Evolutionary conservation across 805 yeast species (phyloP), one percentile per base, ranked within the genome.

Genomic region (Yamadazyma insecticola): DNA sequence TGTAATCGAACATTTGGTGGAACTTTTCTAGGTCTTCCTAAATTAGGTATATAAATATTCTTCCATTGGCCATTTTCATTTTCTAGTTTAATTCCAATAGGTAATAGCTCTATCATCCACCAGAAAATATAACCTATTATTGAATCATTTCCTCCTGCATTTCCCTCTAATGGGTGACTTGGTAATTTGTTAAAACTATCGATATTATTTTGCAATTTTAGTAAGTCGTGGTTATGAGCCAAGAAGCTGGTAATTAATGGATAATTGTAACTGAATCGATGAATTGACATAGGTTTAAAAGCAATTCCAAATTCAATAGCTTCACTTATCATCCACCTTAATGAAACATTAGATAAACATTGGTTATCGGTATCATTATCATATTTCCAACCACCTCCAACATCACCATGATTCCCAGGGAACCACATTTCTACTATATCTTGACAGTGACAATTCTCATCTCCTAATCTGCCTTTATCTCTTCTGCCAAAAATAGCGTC

Each of bases 321-420:
- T 46, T 74, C 76, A 4, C 69, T 55, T 9, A 79, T 36, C 50
- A 80, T 73, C 86, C 86, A 80, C 37, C 79, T 60, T 15, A 80
- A 53, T 0, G 85, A 57, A 11, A 76, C 39, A 40, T 74, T 68
- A 0, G 82, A 63, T 11, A 74, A 37, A 14, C 51, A 44, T 24
- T 72, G 68, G 2, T 74, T 21, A n/a, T 30, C 36, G 9, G 35
- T 74, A 28, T 59, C 47, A 0, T 36, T 20, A 47, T 73, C 78
- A 4, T 60, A 51, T 1, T 60, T 50, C 80, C 82, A 78, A 0
- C 82, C 82, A 3, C 86, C 86, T 2, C 87, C 87, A 43, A 75
- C 56, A 51, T 80, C 86, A 7, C 80, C 63, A 51, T 80, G 87
- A 45, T 75, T 74, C 2, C 86, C 88, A 1, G 82, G 74, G 44